Conservation (phyloP, 768 basidiomycete species). For the Amanita inopinata region DNA sequence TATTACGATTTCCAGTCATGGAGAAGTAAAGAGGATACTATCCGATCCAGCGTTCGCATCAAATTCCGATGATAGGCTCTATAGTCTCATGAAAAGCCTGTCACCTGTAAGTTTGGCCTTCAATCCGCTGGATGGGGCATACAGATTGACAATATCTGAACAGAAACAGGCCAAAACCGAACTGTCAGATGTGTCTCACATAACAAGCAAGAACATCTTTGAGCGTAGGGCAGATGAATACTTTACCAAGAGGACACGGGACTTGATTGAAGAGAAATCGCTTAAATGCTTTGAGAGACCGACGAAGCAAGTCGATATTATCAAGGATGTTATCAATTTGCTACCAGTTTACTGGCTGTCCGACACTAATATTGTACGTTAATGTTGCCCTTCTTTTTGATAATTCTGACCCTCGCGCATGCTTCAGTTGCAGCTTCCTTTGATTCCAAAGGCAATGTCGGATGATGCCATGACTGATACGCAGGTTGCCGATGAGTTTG, state of each 20-base stretch:
- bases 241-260: conserved; percentile 24
- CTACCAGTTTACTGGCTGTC: conserved; percentile 55
- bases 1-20: conserved; percentile 21
- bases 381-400: neutral
- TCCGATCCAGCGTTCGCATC: conserved; percentile 22
- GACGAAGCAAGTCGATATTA: conserved; percentile 41
- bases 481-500: conserved; percentile 28
- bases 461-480: neutral
- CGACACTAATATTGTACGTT: conserved; percentile 39
- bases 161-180: conserved; percentile 1
- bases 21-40: conserved; percentile 26
- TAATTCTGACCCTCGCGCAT: neutral
- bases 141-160: neutral
- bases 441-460: neutral
- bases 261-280: conserved; percentile 26
- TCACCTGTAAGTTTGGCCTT: conserved; percentile 3
- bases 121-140: too few species aligned
- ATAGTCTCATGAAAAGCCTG: conserved; percentile 18
- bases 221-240: conserved; percentile 16
- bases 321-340: conserved; percentile 57
- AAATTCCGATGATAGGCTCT: conserved; percentile 23
- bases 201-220: conserved; percentile 12
- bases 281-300: conserved; percentile 20
- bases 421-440: neutral
- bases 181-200: conserved; percentile 7